Percentiles rank a stretch among this genome's conserved stretches.
Evolutionary conservation across 257 asterid species (phyloP).

Genomic region (Galeopsis tetrahit): DNA sequence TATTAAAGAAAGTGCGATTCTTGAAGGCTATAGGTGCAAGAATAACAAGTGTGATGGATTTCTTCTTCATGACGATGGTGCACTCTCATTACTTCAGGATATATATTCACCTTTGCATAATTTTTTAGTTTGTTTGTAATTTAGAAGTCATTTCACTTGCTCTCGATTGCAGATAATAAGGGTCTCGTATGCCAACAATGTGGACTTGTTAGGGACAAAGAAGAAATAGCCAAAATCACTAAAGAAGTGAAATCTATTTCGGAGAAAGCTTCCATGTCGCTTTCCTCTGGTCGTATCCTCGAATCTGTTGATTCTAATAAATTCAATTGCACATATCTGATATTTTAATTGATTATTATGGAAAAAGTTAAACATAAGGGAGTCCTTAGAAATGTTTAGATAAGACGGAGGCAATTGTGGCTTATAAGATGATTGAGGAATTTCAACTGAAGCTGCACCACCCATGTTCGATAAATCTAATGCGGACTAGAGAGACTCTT

Average conservation of each 20-base stretch:
- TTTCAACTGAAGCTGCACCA: conserved; percentile 62
- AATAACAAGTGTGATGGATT: conserved; percentile 65
- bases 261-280: conserved; percentile 57
- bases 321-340: background rate
- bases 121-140: conserved; percentile 14
- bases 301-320: conserved; percentile 30
- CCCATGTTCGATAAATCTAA: conserved; percentile 71
- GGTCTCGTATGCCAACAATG: conserved; percentile 85
- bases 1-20: conserved; percentile 81
- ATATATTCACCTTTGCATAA: conserved; percentile 2
- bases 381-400: conserved; percentile 51
- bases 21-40: conserved; percentile 92
- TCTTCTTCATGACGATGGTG: conserved; percentile 76
- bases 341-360: conserved; percentile 13
- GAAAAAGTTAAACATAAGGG: conserved; percentile 15
- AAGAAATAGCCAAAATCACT: conserved; percentile 55
- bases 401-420: conserved; percentile 50
- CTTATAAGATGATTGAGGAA: conserved; percentile 68
- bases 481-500: conserved; percentile 80
- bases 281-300: conserved; percentile 77
- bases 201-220: conserved; percentile 80
- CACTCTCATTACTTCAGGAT: conserved; percentile 22
- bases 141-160: conserved; percentile 23
- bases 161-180: conserved; percentile 54
- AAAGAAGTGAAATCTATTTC: conserved; percentile 57